Percentiles rank a stretch among this genome's conserved stretches.
Evolutionary conservation across 495 filamentous ascomycete species (phyloP).

Genomic region (Letharia lupina): DNA sequence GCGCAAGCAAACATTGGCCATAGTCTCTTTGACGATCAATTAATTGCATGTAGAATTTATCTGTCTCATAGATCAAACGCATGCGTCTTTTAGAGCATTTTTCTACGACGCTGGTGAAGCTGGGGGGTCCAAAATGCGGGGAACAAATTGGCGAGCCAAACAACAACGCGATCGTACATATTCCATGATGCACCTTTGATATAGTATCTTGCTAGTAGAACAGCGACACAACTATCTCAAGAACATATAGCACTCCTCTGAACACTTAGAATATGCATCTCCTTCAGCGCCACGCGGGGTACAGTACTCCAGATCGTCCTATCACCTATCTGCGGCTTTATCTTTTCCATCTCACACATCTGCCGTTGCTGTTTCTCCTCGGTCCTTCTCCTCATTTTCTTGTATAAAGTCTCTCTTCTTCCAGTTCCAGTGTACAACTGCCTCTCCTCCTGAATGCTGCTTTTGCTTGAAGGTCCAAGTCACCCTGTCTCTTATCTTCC

Average conservation of each 20-base stretch:
- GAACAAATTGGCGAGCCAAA: slow-evolving; percentile 16
- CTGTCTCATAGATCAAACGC: background rate
- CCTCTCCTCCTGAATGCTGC: background rate
- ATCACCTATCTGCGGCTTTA: slow-evolving; percentile 13
- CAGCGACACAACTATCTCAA: background rate
- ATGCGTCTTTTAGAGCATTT: background rate
- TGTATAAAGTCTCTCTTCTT: slow-evolving; percentile 4
- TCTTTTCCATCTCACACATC: background rate
- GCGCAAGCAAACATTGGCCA: background rate
- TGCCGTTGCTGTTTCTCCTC: slow-evolving; percentile 1
- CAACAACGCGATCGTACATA: slow-evolving; percentile 1
- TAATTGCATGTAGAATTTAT: background rate
- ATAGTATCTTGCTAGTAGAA: background rate
- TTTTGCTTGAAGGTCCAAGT: background rate
- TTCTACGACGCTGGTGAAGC: background rate
- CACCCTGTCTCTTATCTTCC: background rate
- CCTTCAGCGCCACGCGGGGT: background rate
- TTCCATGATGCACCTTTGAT: background rate
- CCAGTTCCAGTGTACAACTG: background rate
- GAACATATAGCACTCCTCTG: background rate
- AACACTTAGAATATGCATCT: background rate
- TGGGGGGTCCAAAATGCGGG: slow-evolving; percentile 2
- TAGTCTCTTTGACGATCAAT: background rate
- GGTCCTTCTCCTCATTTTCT: background rate
- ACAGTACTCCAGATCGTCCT: background rate